A percentile compares a stretch with the other conserved stretches of the same genome.
phyloP scores from a whole-genome alignment of 768 basidiomycete genomes.

The Suillus subluteus region DNA sequence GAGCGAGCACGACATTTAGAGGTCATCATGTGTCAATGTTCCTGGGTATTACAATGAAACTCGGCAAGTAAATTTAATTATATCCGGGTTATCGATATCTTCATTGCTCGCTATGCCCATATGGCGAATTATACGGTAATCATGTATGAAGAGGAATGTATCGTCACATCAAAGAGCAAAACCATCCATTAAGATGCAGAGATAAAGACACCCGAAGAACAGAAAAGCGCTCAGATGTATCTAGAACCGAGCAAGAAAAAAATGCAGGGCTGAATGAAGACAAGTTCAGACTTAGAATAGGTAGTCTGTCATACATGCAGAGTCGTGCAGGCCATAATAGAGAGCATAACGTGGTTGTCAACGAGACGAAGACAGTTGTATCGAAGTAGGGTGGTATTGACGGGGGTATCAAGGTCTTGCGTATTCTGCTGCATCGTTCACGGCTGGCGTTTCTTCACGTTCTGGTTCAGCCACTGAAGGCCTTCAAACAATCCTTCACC shows the following conservation, averaged over 20 bases:
- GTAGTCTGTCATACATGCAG: slow-evolving; percentile 41
- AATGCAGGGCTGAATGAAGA: slow-evolving; percentile 32
- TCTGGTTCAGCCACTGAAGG: slow-evolving; percentile 95
- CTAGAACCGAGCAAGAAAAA: slow-evolving; percentile 15
- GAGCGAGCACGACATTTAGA: slow-evolving; percentile 5
- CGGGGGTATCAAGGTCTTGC: slow-evolving; percentile 25
- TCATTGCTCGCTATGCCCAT: slow-evolving; percentile 4
- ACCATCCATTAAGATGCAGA: slow-evolving; percentile 6
- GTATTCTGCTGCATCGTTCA: slow-evolving; percentile 39
- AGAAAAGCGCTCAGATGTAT: slow-evolving; percentile 4
- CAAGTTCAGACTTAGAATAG: slow-evolving; percentile 29
- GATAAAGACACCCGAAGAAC: slow-evolving; percentile 4
- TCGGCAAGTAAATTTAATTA: neutral
- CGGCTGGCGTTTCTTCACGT: slow-evolving; percentile 91
- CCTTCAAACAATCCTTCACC: slow-evolving; percentile 98
- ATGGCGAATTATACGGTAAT: slow-evolving; percentile 8
- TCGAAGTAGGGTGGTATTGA: slow-evolving; percentile 28
- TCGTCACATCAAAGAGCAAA: slow-evolving; percentile 6
- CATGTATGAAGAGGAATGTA: slow-evolving; percentile 1
- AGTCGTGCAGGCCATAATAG: slow-evolving; percentile 39
- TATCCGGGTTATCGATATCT: slow-evolving; percentile 1
- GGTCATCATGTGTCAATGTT: slow-evolving; percentile 1
- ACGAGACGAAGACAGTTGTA: slow-evolving; percentile 25
- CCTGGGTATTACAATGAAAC: neutral
- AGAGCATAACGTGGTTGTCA: slow-evolving; percentile 40